Conservation (phyloP, 1,284 basidiomycete genomes). For the Microbotryum silenes-acaulis region DNA sequence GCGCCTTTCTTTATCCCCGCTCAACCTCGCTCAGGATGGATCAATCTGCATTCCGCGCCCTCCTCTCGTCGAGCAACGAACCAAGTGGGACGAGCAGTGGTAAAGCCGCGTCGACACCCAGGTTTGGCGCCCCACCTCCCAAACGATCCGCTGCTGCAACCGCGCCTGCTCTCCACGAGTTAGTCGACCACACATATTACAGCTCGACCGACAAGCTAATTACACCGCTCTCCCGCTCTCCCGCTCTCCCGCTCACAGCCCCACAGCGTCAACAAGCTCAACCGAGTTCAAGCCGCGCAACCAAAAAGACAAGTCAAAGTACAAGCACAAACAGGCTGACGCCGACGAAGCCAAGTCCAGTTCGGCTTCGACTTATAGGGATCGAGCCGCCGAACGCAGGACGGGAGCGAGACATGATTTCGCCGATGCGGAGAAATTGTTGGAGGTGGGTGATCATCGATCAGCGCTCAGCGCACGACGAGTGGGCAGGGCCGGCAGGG, state of each 20-base stretch:
- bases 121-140: constrained; percentile 17
- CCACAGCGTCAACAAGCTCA: neutral
- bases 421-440: constrained; percentile 24
- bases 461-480: neutral
- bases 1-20: too few relatives aligned
- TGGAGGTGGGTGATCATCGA: constrained; percentile 11
- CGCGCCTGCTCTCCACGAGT: too few relatives aligned
- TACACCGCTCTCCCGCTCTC: too few relatives aligned
- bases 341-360: constrained; percentile 2
- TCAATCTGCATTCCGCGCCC: constrained; percentile 17
- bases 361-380: constrained; percentile 11
- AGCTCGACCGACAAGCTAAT: too few relatives aligned
- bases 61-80: constrained; percentile 1
- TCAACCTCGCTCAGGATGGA: constrained; percentile 7
- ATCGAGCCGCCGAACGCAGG: constrained; percentile 24
- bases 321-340: constrained; percentile 2
- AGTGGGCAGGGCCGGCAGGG: too few relatives aligned
- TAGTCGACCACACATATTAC: too few relatives aligned
- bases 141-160: constrained; percentile 5
- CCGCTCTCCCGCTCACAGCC: too few relatives aligned
- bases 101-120: neutral
- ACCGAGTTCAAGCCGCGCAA: constrained; percentile 29
- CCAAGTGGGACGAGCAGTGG: too few relatives aligned
- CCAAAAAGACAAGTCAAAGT: neutral
- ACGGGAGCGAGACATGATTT: constrained; percentile 24